Base-by-base conservation (phyloP, 352 stramenopile genomes). In the Phytophthora palmivora region DNA sequence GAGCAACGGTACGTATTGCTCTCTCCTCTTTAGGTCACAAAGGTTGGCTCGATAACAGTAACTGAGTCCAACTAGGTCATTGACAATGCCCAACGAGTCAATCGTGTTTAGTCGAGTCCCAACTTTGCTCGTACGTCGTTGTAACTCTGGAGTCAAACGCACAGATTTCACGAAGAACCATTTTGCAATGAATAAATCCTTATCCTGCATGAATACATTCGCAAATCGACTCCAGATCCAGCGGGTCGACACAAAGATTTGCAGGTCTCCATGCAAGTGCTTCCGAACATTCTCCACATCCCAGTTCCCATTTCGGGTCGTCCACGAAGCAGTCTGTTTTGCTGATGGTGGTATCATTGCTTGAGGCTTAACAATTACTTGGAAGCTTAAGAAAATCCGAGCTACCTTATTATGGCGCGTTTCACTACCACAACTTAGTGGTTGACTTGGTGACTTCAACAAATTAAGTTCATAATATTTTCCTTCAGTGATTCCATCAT, bases 191-290 rank as follows among this genome's bases (percentile, higher is more conserved):
- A 56, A 56, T 36, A 79, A 68, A 32, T 89, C 79, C 3, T 82
- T 70, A 21, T 89, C 74, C 0, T 44, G 34, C 7, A 74, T 42
- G 56, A 79, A 88, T 22, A 78, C 32, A 0, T 33, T 47, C 1
- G 61, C 79, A 45, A 87, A 76, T 46, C 62, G 70, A n/a, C 82
- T 85, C 82, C 82, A 91, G 30, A 91, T 62, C 82, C 82, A 91
- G 15, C 61, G 61, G 6, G 39, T 73, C 5, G 45, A 36, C 8
- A 83, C 74, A 65, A 89, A 89, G 0, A 58, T 56, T 48, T 72
- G 68, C 6, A 91, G 58, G 43, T 91, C 79, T 9, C 82, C 79
- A 19, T 85, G 71, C 7, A 89, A 59, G 42, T 86, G 50, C 4
- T 34, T 30, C 22, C 65, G 64, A 16, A 88, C 44, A 6, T 87